Conservation (phyloP, 2,329 filamentous ascomycete species). For the Stachybotrys chartarum region DNA sequence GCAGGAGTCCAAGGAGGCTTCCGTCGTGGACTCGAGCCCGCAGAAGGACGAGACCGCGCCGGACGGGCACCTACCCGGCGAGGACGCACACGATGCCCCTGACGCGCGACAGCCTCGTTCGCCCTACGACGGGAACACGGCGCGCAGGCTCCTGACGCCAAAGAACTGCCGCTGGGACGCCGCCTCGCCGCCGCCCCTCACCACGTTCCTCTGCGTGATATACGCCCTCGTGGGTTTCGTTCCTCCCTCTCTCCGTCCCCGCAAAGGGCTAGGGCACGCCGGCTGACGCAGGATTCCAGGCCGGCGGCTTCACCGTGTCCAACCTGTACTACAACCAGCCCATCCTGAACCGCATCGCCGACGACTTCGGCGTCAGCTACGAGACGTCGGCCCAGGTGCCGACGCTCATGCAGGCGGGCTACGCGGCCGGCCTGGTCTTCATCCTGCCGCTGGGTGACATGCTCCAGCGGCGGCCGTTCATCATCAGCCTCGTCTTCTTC, state of each 20-base stretch:
- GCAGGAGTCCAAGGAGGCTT: neutral
- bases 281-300: slow-evolving; percentile 21
- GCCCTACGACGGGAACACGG: slow-evolving; percentile 14
- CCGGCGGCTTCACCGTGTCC: slow-evolving; percentile 62
- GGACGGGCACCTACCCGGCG: too few species aligned
- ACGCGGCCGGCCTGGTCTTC: slow-evolving; percentile 66
- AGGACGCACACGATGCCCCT: too few species aligned
- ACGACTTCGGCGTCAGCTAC: slow-evolving; percentile 63
- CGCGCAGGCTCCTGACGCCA: slow-evolving; percentile 38
- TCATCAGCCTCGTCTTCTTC: slow-evolving; percentile 57
- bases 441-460: slow-evolving; percentile 70
- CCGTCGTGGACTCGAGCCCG: neutral
- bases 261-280: too few species aligned
- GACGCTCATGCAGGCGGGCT: slow-evolving; percentile 73
- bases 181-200: slow-evolving; percentile 59
- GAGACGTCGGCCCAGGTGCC: slow-evolving; percentile 62
- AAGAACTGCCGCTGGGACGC: slow-evolving; percentile 62
- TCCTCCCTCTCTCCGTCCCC: neutral
- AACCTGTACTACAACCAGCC: slow-evolving; percentile 80
- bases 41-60: neutral
- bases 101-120: neutral
- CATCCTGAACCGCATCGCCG: slow-evolving; percentile 67
- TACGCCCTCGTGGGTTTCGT: slow-evolving; percentile 51
- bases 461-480: slow-evolving; percentile 60
- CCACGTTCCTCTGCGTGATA: slow-evolving; percentile 59